Evolutionary conservation across 148 eudicot genomes (phyloP), one percentile per base, ranked within the genome.

Genomic region (Suaeda aralocaspica): DNA sequence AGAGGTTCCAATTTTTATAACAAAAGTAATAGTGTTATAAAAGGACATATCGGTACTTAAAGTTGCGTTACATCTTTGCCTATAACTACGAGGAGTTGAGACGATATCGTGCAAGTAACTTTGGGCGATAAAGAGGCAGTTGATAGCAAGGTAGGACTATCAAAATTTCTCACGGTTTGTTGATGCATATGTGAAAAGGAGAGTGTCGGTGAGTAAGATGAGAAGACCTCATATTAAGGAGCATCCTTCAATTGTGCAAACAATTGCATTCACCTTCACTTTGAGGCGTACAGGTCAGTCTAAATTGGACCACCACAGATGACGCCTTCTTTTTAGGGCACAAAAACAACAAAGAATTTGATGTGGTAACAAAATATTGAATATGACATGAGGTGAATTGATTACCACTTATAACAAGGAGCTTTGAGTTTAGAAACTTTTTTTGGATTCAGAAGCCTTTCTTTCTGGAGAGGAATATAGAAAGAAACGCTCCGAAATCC

Each of bases 401-500:
- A 57, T 30, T 18, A 10, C n/a, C 45, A 41, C 48, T 13, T 36
- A n/a, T 59, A 26, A 52, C 16, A 34, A 0, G 36, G 39, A 46
- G 13, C 22, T 2, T 58, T 22, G 22, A 52, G 46, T 34, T 58
- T 14, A 39, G 22, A 48, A 64, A n/a, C n/a, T n/a, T 71, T 3
- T 31, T 21, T 14, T 71, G 74, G 58, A 70, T 70, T 70, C 15
- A 9, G 30, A 42, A 64, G 67, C 60, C 9, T 58, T 49, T 36
- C 61, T 30, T 50, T 22, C 59, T 11, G 25, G 21, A 11, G n/a
- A 39, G 42, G 19, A 24, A 36, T 25, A 5, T 34, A 5, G 59
- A 55, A 52, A 22, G 16, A 57, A 70, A 56, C 39, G 74, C 65
- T 66, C 61, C 60, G 39, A 58, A 77, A 71, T 64, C 46, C 66